Percentiles rank a stretch among this genome's conserved stretches.
Evolutionary conservation across 2,329 filamentous ascomycete genomes (phyloP).

Genomic region (Epicoccum sorghinum): DNA sequence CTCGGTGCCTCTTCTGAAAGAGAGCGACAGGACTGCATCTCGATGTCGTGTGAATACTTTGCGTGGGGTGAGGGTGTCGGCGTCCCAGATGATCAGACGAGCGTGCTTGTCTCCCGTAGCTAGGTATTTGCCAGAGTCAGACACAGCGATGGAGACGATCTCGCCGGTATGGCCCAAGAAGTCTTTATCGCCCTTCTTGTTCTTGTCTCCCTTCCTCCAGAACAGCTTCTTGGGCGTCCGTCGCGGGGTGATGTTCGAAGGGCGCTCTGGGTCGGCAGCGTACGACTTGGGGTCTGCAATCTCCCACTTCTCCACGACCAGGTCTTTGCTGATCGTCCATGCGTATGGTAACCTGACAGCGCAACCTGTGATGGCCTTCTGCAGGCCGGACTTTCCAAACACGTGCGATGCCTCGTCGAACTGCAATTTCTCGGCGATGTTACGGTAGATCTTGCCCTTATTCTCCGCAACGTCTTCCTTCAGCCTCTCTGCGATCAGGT

Average conservation of each 20-base stretch:
- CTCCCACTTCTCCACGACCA: conserved; percentile 87
- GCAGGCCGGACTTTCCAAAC: conserved; percentile 79
- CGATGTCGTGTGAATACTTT: conserved; percentile 91
- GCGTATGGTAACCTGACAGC: conserved; percentile 79
- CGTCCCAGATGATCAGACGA: conserved; percentile 87
- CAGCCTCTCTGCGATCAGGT: conserved; percentile 83
- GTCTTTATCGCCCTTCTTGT: conserved; percentile 65
- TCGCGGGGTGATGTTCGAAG: conserved; percentile 58
- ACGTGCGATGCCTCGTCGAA: conserved; percentile 71
- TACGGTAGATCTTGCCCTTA: conserved; percentile 87
- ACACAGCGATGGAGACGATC: conserved; percentile 85
- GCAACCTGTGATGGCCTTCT: conserved; percentile 77
- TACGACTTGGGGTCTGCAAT: conserved; percentile 63
- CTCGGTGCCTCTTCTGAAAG: conserved; percentile 84
- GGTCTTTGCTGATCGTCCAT: conserved; percentile 89
- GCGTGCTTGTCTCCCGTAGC: conserved; percentile 88
- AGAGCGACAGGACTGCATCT: conserved; percentile 82
- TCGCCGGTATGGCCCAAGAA: conserved; percentile 75
- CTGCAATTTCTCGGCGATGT: conserved; percentile 74
- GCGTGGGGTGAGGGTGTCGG: conserved; percentile 75
- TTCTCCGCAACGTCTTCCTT: conserved; percentile 90
- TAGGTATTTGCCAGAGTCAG: conserved; percentile 86
- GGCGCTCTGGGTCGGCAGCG: conserved; percentile 25
- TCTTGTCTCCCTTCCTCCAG: conserved; percentile 66
- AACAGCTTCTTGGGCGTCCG: conserved; percentile 67